These are phyloP conservation scores for Yarrowia yakushimensis DNA, from an alignment of 805 yeast genomes.

Conservation along the genomic window DNA sequence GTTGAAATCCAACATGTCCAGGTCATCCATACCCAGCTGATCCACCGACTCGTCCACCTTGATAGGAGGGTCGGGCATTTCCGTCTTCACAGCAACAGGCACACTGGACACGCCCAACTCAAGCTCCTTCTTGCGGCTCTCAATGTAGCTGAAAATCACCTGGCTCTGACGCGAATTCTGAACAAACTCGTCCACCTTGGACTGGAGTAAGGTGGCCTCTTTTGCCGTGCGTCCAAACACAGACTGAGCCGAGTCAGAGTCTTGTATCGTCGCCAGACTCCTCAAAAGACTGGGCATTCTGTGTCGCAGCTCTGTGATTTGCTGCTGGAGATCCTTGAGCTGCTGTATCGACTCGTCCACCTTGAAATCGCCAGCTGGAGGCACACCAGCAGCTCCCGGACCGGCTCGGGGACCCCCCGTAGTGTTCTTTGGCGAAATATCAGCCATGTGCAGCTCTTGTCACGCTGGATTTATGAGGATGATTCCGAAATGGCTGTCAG, in stretches of 20 bases:
- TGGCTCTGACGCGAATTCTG: slow-evolving; percentile 16
- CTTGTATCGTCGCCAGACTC: slow-evolving; percentile 17
- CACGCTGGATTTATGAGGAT: neutral
- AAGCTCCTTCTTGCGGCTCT: slow-evolving; percentile 1
- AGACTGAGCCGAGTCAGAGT: slow-evolving; percentile 9
- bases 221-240: slow-evolving; percentile 20
- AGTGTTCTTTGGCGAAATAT: slow-evolving; percentile 19
- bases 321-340: slow-evolving; percentile 3
- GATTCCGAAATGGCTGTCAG: neutral
- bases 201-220: slow-evolving; percentile 12
- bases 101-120: neutral
- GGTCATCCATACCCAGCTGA: slow-evolving; percentile 15
- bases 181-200: slow-evolving; percentile 23
- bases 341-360: slow-evolving; percentile 15
- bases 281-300: slow-evolving; percentile 15
- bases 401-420: neutral
- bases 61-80: neutral
- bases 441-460: neutral
- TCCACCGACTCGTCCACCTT: neutral
- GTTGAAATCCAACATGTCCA: slow-evolving; percentile 42
- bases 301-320: slow-evolving; percentile 11
- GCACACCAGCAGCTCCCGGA: neutral
- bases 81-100: neutral
- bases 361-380: neutral
- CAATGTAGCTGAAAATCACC: slow-evolving; percentile 8